Percentiles rank a stretch among this genome's conserved stretches.
phyloP scores from a whole-genome alignment of 2,329 filamentous ascomycete species.

The Diplocarpon rosae region DNA sequence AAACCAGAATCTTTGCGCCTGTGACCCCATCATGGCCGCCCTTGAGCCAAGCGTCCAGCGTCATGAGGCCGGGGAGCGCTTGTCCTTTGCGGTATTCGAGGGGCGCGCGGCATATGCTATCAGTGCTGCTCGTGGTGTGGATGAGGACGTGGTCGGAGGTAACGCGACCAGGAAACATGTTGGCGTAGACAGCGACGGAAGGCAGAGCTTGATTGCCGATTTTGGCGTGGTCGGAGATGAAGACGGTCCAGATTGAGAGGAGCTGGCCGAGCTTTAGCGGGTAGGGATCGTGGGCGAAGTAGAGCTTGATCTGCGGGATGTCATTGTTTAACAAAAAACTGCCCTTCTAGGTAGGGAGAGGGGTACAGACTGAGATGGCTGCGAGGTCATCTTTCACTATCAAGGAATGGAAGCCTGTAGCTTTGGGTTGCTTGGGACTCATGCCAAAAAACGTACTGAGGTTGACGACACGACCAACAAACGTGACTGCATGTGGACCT shows the following conservation, averaged over 20 bases:
- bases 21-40: constrained; percentile 40
- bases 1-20: constrained; percentile 42
- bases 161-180: constrained; percentile 47
- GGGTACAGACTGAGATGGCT: constrained; percentile 36
- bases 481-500: constrained; percentile 38
- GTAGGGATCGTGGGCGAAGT: constrained; percentile 34
- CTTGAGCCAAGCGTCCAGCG: constrained; percentile 41
- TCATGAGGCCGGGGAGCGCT: constrained; percentile 40
- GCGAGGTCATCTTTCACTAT: constrained; percentile 45
- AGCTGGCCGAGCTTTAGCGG: constrained; percentile 40
- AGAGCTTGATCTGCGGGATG: constrained; percentile 37
- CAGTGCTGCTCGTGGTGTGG: constrained; percentile 36
- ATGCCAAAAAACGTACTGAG: constrained; percentile 35
- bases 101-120: constrained; percentile 35
- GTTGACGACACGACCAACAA: constrained; percentile 46
- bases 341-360: not conserved
- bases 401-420: constrained; percentile 41
- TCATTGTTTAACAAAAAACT: constrained; percentile 1
- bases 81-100: constrained; percentile 31
- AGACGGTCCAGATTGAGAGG: constrained; percentile 45
- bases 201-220: constrained; percentile 31
- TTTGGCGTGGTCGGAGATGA: constrained; percentile 38
- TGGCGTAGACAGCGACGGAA: constrained; percentile 33
- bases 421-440: constrained; percentile 33
- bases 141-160: constrained; percentile 42